These are phyloP conservation scores for Diaporthe sp. DNA, from an alignment of 2,329 filamentous ascomycete species.

Conservation along the genomic window DNA sequence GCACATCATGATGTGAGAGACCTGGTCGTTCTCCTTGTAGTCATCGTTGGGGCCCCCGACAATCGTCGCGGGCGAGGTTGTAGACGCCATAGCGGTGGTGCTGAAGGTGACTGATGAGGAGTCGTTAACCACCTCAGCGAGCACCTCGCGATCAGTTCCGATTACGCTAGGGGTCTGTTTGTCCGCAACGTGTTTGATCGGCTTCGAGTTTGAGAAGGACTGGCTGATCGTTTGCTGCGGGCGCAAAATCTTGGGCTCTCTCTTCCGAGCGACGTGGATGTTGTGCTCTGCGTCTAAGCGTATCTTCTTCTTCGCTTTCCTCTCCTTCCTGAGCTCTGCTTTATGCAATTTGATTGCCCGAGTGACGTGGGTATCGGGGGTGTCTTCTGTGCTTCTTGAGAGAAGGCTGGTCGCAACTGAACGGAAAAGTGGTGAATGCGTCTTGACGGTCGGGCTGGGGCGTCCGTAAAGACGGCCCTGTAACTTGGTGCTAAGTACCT, in stretches of 20 bases:
- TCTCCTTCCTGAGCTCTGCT: constrained; percentile 47
- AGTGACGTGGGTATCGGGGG: constrained; percentile 30
- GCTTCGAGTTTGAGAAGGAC: constrained; percentile 34
- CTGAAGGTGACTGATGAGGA: constrained; percentile 1
- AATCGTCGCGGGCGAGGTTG: constrained; percentile 60
- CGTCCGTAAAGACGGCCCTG: constrained; percentile 34
- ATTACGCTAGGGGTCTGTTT: constrained; percentile 26
- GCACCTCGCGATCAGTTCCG: constrained; percentile 40
- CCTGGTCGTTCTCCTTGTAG: constrained; percentile 79
- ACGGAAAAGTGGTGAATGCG: constrained; percentile 81
- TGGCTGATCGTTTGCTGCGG: constrained; percentile 44
- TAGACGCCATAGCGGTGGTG: constrained; percentile 47
- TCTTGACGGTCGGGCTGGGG: constrained; percentile 65
- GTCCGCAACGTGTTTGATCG: neutral
- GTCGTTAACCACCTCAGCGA: constrained; percentile 44
- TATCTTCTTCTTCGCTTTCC: constrained; percentile 45
- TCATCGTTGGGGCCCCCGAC: constrained; percentile 49
- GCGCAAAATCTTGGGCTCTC: constrained; percentile 32
- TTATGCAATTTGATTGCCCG: constrained; percentile 40
- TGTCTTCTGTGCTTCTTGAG: constrained; percentile 50
- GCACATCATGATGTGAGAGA: constrained; percentile 89
- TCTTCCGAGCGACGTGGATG: constrained; percentile 38
- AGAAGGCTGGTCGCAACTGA: constrained; percentile 64
- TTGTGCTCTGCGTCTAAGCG: constrained; percentile 33
- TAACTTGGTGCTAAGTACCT: neutral